phyloP scores from a whole-genome alignment of 1,139 yeast genomes.

The Debaryomyces psychrophilus region DNA sequence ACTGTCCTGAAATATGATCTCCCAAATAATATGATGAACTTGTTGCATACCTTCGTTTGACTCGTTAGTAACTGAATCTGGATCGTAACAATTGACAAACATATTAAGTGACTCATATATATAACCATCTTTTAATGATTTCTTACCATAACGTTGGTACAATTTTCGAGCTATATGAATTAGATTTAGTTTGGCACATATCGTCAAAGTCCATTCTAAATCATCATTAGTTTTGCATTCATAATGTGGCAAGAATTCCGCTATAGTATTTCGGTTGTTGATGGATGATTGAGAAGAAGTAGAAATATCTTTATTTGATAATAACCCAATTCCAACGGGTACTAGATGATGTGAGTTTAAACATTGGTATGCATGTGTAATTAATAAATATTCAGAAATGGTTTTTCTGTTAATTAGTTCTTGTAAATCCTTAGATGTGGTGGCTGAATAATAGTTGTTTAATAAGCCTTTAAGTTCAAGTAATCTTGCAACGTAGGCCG shows the following conservation, averaged over 20 bases:
- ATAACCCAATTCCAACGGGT: conserved; percentile 67
- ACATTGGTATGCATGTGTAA: conserved; percentile 61
- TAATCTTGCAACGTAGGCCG: conserved; percentile 66
- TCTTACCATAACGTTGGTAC: conserved; percentile 45
- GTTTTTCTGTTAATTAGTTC: conserved; percentile 34
- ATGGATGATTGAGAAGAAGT: conserved; percentile 23
- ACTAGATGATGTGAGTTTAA: conserved; percentile 54
- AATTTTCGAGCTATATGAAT: conserved; percentile 58
- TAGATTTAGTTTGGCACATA: conserved; percentile 47
- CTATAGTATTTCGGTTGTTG: conserved; percentile 49
- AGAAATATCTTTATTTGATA: conserved; percentile 34
- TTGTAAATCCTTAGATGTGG: conserved; percentile 19
- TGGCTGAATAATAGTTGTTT: conserved; percentile 43
- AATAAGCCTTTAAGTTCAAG: conserved; percentile 68
- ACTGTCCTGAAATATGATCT: conserved; percentile 59
- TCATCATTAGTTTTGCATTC: conserved; percentile 70
- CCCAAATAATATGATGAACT: conserved; percentile 48
- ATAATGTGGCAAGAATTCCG: conserved; percentile 62
- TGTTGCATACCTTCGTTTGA: conserved; percentile 36
- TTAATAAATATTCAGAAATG: conserved; percentile 63
- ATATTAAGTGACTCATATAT: conserved; percentile 67
- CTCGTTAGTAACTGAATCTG: conserved; percentile 19
- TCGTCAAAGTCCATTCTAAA: conserved; percentile 75
- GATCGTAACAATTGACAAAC: conserved; percentile 68
- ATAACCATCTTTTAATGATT: conserved; percentile 45